phyloP scores from a whole-genome alignment of 2,329 filamentous ascomycete genomes.

The Coniochaeta hoffmannii region DNA sequence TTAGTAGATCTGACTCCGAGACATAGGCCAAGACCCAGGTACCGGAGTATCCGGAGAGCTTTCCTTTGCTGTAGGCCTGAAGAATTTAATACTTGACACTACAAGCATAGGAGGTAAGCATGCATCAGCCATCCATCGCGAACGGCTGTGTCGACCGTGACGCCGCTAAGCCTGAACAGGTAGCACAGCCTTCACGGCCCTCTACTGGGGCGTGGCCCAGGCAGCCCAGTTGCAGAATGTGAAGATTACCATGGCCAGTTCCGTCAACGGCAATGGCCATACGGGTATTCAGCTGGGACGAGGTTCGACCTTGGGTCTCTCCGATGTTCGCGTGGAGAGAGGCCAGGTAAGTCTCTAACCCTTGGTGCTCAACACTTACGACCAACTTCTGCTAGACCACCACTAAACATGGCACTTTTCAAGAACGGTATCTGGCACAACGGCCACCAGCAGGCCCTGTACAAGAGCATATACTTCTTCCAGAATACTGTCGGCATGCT shows the following conservation, averaged over 20 bases:
- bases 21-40: neutral
- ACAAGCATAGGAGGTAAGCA: conserved; percentile 25
- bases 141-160: no score
- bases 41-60: conserved; percentile 18
- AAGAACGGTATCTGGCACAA: conserved; percentile 34
- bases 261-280: conserved; percentile 28
- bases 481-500: conserved; percentile 32
- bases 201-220: conserved; percentile 38
- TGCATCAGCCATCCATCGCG: conserved; percentile 1
- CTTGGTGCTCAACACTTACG: neutral
- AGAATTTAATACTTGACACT: conserved; percentile 36
- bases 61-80: conserved; percentile 33
- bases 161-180: conserved; percentile 14
- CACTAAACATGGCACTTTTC: neutral
- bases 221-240: conserved; percentile 27
- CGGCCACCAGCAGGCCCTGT: conserved; percentile 34
- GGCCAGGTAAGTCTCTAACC: conserved; percentile 23
- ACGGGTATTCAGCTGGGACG: conserved; percentile 31
- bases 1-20: neutral
- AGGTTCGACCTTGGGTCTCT: conserved; percentile 32
- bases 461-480: conserved; percentile 35
- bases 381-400: neutral
- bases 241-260: conserved; percentile 30
- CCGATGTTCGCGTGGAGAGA: conserved; percentile 31
- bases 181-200: conserved; percentile 28